Percentiles rank a stretch among this genome's conserved stretches.
Conservation (phyloP, 2,329 filamentous ascomycete species). For the Herpotrichia juniperi region DNA sequence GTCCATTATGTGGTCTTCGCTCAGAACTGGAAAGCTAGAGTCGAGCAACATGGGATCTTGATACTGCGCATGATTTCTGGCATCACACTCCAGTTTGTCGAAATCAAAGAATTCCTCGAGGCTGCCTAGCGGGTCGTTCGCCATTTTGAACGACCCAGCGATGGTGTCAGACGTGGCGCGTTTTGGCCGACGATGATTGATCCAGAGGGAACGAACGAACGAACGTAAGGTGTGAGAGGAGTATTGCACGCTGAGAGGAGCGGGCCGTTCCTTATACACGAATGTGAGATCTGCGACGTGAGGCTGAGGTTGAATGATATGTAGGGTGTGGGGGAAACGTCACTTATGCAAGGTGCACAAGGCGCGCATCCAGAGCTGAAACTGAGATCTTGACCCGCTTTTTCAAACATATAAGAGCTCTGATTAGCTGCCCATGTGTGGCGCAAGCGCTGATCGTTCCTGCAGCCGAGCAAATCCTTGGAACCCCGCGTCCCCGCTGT, state of each 20-base stretch:
- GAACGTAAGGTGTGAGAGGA: not conserved
- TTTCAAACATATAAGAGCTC: not conserved
- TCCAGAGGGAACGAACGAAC: not conserved
- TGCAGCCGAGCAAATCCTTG: not conserved
- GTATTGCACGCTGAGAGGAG: not conserved
- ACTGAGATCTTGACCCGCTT: not conserved
- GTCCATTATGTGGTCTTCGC: slow-evolving; percentile 27
- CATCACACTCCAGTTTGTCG: slow-evolving; percentile 31
- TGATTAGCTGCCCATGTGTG: not conserved
- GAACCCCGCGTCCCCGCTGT: too few relatives aligned
- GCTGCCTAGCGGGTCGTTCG: not conserved
- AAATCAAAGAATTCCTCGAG: slow-evolving; percentile 46
- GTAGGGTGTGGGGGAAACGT: not conserved
- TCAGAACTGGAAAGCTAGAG: not conserved
- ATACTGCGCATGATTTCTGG: slow-evolving; percentile 7
- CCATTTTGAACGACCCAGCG: not conserved
- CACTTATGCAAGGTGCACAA: not conserved
- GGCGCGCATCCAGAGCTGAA: not conserved
- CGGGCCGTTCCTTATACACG: not conserved
- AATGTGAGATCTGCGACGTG: not conserved
- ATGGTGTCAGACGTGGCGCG: not conserved
- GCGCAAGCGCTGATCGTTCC: not conserved
- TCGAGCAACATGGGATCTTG: not conserved
- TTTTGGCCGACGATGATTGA: not conserved
- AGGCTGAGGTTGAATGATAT: slow-evolving; percentile 2